Conservation (phyloP, 163 green algal genomes). For the Trebouxiophyceae sp. region DNA sequence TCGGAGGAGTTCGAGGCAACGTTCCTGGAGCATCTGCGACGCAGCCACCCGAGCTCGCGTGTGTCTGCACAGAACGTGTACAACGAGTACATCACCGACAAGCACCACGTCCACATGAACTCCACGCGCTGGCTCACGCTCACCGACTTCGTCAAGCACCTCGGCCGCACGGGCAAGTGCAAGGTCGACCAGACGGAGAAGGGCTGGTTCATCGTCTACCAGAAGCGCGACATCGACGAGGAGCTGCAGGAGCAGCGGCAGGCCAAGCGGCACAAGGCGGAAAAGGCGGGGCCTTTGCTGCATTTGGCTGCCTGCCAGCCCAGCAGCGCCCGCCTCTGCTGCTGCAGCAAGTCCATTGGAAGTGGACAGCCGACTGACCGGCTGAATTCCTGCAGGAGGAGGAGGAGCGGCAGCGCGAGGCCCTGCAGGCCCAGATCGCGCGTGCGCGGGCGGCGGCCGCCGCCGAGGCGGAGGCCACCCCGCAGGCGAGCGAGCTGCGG, state of each 20-base stretch:
- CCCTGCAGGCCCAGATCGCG: slow-evolving; percentile 59
- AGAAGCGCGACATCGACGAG: slow-evolving; percentile 38
- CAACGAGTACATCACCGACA: slow-evolving; percentile 71
- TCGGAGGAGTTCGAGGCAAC: slow-evolving; percentile 60
- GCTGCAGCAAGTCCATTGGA: no score
- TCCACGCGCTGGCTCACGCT: slow-evolving; percentile 88
- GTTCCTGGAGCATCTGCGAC: slow-evolving; percentile 58
- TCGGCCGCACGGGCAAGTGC: slow-evolving; percentile 43
- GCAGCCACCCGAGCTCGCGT: slow-evolving; percentile 36
- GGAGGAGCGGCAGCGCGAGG: slow-evolving; percentile 44
- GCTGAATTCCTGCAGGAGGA: slow-evolving; percentile 26
- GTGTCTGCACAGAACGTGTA: slow-evolving; percentile 54
- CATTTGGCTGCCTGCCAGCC: no score
- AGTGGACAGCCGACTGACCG: no score
- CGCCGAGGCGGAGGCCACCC: slow-evolving; percentile 5
- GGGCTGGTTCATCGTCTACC: slow-evolving; percentile 87
- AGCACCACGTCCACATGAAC: slow-evolving; percentile 98
- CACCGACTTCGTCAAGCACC: slow-evolving; percentile 96
- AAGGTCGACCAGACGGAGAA: slow-evolving; percentile 85
- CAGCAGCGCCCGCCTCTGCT: no score
- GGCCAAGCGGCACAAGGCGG: slow-evolving; percentile 43
- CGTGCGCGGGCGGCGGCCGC: slow-evolving; percentile 15
- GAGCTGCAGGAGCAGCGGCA: slow-evolving; percentile 52
- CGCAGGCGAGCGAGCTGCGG: slow-evolving; percentile 37
- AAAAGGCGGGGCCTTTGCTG: slow-evolving; percentile 28